phyloP scores from a whole-genome alignment of 805 yeast species.

The Brettanomyces naardenensis region DNA sequence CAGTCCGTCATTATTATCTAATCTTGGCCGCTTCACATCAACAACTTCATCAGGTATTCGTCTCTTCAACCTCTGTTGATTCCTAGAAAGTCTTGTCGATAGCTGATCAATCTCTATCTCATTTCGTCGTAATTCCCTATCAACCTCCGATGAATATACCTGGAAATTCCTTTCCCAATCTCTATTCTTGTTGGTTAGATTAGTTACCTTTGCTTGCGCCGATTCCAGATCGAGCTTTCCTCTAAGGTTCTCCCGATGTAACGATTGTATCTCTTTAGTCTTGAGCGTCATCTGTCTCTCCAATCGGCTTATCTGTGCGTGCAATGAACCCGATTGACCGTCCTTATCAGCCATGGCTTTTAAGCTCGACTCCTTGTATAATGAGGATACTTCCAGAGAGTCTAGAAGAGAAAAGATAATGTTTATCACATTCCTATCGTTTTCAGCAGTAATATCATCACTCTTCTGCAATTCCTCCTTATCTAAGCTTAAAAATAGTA shows the following conservation, averaged over 20 bases:
- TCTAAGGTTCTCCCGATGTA: slow-evolving; percentile 15
- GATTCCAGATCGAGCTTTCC: slow-evolving; percentile 8
- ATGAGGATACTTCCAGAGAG: slow-evolving; percentile 15
- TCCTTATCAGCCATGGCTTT: slow-evolving; percentile 11
- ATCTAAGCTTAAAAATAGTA: slow-evolving; percentile 17
- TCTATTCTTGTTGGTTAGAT: slow-evolving; percentile 8
- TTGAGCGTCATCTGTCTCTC: slow-evolving; percentile 6
- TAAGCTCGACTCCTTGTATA: slow-evolving; percentile 12
- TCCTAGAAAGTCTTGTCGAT: slow-evolving; percentile 9
- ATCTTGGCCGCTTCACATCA: neutral
- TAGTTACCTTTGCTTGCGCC: slow-evolving; percentile 7
- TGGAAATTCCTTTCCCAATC: slow-evolving; percentile 15
- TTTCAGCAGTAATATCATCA: slow-evolving; percentile 13
- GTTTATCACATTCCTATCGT: slow-evolving; percentile 25
- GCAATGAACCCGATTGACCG: slow-evolving; percentile 3
- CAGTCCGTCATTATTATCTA: neutral
- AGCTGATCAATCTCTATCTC: slow-evolving; percentile 15
- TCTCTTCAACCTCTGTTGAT: slow-evolving; percentile 4
- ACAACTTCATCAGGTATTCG: neutral
- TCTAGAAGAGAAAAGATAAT: slow-evolving; percentile 19
- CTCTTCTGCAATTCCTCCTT: slow-evolving; percentile 3
- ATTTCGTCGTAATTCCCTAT: slow-evolving; percentile 4
- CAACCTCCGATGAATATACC: slow-evolving; percentile 15
- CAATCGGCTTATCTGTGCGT: slow-evolving; percentile 6
- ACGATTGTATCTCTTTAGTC: slow-evolving; percentile 12